A percentile compares a stretch with the other conserved stretches of the same genome.
Conservation (phyloP, 768 basidiomycete species). For the Exidia glandulosa region DNA sequence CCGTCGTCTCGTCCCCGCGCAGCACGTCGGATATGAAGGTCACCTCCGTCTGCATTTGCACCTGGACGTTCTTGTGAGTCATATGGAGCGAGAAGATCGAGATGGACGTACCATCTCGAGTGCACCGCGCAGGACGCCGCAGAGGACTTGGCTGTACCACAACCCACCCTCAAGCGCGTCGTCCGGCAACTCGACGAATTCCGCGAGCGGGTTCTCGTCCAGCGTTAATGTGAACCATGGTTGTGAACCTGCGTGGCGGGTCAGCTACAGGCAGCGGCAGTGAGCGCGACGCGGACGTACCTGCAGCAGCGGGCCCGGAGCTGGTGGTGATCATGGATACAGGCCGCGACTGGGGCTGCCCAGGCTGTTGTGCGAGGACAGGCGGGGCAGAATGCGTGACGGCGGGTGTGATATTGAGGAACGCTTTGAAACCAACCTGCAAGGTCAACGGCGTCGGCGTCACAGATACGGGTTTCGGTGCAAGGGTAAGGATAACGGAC, state of each 20-base stretch:
- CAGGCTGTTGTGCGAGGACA: no score
- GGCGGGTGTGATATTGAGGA: slow-evolving; percentile 82
- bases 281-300: no score
- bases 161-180: slow-evolving; percentile 86
- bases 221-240: slow-evolving; percentile 64
- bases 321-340: not conserved
- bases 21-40: slow-evolving; percentile 84
- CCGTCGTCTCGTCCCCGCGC: slow-evolving; percentile 88
- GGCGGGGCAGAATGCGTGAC: slow-evolving; percentile 35
- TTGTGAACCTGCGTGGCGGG: slow-evolving; percentile 28
- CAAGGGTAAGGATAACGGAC: slow-evolving; percentile 28
- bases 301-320: not conserved
- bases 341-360: no score
- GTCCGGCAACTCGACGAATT: slow-evolving; percentile 94
- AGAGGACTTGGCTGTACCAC: slow-evolving; percentile 95
- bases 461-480: not conserved
- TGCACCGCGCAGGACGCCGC: slow-evolving; percentile 86
- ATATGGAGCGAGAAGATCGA: not conserved
- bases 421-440: slow-evolving; percentile 96
- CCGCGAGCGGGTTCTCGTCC: slow-evolving; percentile 93
- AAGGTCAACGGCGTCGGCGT: no score
- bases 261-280: slow-evolving; percentile 33
- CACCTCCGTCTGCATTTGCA: slow-evolving; percentile 91
- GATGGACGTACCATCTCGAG: slow-evolving; percentile 77
- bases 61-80: slow-evolving; percentile 31